Evolutionary conservation across 1,284 basidiomycete species (phyloP).

Genomic region (Ceratobasidium papillatum): DNA sequence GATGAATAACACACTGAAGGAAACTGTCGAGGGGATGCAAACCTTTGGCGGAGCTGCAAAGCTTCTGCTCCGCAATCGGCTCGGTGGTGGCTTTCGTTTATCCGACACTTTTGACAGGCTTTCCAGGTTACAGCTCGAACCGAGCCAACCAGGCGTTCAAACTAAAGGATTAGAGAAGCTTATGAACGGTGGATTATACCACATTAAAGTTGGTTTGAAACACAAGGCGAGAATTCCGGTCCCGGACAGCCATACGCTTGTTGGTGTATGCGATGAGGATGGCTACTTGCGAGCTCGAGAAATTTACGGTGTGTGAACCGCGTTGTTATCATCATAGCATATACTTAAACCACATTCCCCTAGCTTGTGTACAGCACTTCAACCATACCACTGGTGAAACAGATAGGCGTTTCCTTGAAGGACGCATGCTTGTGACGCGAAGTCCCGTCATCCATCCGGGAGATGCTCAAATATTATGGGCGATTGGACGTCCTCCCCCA

Average conservation of each 20-base stretch:
- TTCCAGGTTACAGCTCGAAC: conserved; percentile 58
- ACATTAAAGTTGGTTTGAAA: conserved; percentile 74
- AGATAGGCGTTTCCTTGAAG: conserved; percentile 20
- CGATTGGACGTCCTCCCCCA: conserved; percentile 43
- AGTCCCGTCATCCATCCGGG: conserved; percentile 45
- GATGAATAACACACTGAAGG: conserved; percentile 60
- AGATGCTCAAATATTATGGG: conserved; percentile 44
- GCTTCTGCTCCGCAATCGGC: conserved; percentile 49
- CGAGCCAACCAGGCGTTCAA: conserved; percentile 62
- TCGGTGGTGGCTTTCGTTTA: conserved; percentile 64
- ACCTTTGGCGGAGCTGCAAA: conserved; percentile 56
- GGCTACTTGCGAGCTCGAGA: conserved; percentile 40
- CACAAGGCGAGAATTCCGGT: conserved; percentile 74
- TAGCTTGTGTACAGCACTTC: conserved; percentile 42
- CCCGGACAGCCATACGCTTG: conserved; percentile 69
- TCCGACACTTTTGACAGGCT: conserved; percentile 62
- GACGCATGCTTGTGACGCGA: conserved; percentile 42
- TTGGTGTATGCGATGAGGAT: conserved; percentile 61
- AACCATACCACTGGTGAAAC: conserved; percentile 27
- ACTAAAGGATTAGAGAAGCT: conserved; percentile 63
- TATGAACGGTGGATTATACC: conserved; percentile 62
- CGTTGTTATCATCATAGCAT: neutral
- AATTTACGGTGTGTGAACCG: conserved; percentile 44
- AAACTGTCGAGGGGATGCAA: conserved; percentile 48
- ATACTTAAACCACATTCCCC: neutral